Conservation (phyloP, 305 asterid genomes). For the Fraxinus xanthoxyloides region DNA sequence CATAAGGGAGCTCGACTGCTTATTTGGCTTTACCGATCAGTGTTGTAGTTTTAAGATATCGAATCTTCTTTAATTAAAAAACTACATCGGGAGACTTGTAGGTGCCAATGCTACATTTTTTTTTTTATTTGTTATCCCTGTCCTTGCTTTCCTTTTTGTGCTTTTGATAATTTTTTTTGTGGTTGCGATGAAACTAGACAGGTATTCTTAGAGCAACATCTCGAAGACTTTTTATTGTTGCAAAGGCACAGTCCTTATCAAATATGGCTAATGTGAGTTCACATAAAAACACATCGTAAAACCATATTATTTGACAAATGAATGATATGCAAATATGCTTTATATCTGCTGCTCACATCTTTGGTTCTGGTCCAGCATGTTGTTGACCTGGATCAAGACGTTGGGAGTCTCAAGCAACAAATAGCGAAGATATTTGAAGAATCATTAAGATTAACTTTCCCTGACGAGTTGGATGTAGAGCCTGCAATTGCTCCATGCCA, state of each 20-base stretch:
- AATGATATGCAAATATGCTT: conserved; percentile 7
- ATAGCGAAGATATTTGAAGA: conserved; percentile 56
- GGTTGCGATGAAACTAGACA: conserved; percentile 59
- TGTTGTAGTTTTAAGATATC: neutral
- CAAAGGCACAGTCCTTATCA: conserved; percentile 37
- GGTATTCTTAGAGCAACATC: conserved; percentile 49
- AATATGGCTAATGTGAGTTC: conserved; percentile 67
- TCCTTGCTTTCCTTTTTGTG: neutral
- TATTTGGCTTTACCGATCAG: neutral
- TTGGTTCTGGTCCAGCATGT: conserved; percentile 21
- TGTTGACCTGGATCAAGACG: conserved; percentile 41
- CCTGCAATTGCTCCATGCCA: conserved; percentile 74
- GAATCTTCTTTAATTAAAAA: neutral
- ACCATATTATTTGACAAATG: conserved; percentile 15
- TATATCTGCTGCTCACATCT: conserved; percentile 1
- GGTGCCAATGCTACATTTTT: neutral
- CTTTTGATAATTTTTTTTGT: conserved; percentile 23
- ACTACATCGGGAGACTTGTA: neutral
- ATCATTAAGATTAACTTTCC: conserved; percentile 56
- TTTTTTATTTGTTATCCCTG: neutral
- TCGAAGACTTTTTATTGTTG: conserved; percentile 36
- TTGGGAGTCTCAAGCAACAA: conserved; percentile 62
- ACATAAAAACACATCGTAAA: neutral
- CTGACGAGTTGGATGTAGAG: conserved; percentile 52
- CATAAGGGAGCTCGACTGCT: neutral